Percentiles rank a stretch among this genome's conserved stretches.
Evolutionary conservation across 108 stramenopile genomes (phyloP).

Genomic region (Fragilaria crotonensis): DNA sequence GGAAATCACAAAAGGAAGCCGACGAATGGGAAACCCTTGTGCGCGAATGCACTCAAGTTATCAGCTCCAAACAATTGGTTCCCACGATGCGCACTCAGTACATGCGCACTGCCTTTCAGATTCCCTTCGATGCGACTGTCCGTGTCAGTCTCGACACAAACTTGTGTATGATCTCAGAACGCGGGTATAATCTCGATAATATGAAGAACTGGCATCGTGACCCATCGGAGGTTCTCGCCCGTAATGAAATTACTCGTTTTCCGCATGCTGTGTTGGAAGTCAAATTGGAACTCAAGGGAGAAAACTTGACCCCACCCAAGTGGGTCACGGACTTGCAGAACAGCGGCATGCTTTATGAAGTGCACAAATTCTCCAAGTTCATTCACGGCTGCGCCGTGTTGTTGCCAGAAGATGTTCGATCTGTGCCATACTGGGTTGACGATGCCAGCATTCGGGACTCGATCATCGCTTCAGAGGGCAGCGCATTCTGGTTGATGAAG

Average conservation of each 20-base stretch:
- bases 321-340: conserved; percentile 93
- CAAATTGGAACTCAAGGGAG: conserved; percentile 90
- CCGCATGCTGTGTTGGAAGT: conserved; percentile 96
- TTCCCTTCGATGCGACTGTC: conserved; percentile 94
- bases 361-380: conserved; percentile 95
- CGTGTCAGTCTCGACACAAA: conserved; percentile 95
- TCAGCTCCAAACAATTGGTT: conserved; percentile 86
- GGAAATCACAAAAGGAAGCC: conserved; percentile 72
- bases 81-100: conserved; percentile 95
- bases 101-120: conserved; percentile 97
- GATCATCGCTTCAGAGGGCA: conserved; percentile 71
- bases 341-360: conserved; percentile 83
- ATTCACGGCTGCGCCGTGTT: conserved; percentile 68
- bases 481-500: conserved; percentile 57
- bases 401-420: conserved; percentile 88
- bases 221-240: conserved; percentile 58
- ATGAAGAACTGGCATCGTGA: conserved; percentile 93
- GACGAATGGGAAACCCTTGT: conserved; percentile 88
- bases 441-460: conserved; percentile 88
- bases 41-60: conserved; percentile 82
- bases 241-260: conserved; percentile 89
- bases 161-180: conserved; percentile 94
- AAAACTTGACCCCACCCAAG: conserved; percentile 72
- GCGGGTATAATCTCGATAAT: conserved; percentile 81
- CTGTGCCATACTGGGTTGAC: conserved; percentile 96